These are phyloP conservation scores for Populus pruinosa DNA, from an alignment of 345 rosid genomes.

Conservation along the genomic window DNA sequence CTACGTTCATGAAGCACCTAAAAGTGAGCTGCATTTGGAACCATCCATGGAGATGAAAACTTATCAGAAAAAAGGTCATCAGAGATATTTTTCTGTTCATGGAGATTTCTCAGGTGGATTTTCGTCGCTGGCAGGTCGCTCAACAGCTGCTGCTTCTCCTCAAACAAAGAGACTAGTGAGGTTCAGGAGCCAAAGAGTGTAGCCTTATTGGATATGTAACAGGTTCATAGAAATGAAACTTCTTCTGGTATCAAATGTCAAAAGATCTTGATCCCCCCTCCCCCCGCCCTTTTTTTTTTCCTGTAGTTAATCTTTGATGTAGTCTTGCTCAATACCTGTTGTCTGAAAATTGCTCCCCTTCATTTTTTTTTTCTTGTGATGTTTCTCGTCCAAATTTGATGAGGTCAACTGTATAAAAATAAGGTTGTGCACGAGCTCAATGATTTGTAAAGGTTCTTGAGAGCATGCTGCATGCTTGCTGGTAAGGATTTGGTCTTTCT, in stretches of 20 bases:
- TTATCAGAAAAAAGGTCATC: constrained; percentile 18
- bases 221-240: neutral
- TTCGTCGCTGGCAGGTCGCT: neutral
- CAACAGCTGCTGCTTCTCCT: constrained; percentile 1
- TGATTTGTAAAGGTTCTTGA: neutral
- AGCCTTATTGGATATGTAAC: neutral
- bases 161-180: constrained; percentile 41
- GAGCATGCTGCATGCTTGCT: neutral
- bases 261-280: neutral
- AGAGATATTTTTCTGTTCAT: constrained; percentile 46
- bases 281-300: neutral
- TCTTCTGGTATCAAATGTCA: neutral
- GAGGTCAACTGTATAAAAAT: neutral
- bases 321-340: no score
- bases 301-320: neutral
- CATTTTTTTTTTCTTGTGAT: neutral
- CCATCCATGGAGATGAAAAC: neutral
- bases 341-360: neutral
- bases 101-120: constrained; percentile 31
- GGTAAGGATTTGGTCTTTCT: neutral
- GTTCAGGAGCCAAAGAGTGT: constrained; percentile 62
- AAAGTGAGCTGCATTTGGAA: neutral
- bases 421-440: neutral
- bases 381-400: neutral
- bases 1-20: neutral